These are phyloP conservation scores for maize (Zea mays) DNA, from an alignment of 176 grass and related monocot species.

Conservation along the genomic window Zm-B73-REFERENCE-NAM-5.0 NC_050097.1:188152501-188153000, in stretches of 20 bases:
- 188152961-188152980: too few species aligned
- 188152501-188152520: too few species aligned
- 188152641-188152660: too few species aligned
- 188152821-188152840: background rate
- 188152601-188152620: too few species aligned
- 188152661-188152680: background rate
- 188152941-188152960: too few species aligned
- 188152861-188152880: background rate
- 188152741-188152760: background rate
- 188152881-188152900: background rate
- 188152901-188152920: background rate
- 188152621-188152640: too few species aligned
- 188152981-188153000: too few species aligned
- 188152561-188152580: too few species aligned
- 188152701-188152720: background rate
- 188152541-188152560: too few species aligned
- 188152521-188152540: too few species aligned
- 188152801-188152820: slow-evolving; percentile 55
- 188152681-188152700: background rate
- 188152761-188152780: slow-evolving; percentile 7
- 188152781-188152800: slow-evolving; percentile 23
- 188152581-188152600: too few species aligned
- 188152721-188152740: background rate
- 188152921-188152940: too few species aligned
- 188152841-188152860: background rate